Conservation (phyloP, 371 early-diverging fungal genomes). For the Mortierella sp. region DNA sequence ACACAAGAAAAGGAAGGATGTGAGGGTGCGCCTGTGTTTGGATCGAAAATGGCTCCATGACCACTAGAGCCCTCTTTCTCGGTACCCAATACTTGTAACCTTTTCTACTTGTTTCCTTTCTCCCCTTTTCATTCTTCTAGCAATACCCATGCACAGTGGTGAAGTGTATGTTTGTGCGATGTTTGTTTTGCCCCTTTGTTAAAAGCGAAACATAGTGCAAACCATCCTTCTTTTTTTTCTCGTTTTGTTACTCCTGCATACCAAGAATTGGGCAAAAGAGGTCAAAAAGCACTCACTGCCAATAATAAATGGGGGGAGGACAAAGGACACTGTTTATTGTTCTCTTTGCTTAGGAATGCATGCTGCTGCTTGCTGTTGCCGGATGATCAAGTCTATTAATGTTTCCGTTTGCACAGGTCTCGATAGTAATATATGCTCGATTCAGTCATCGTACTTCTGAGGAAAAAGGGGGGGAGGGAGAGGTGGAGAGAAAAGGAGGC, state of each 20-base stretch:
- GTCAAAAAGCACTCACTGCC: background rate
- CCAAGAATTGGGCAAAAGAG: background rate
- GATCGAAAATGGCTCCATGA: background rate
- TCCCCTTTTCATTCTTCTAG: background rate
- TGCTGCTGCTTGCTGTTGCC: background rate
- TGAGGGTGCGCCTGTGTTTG: background rate
- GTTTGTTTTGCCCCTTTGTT: background rate
- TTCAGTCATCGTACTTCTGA: slow-evolving; percentile 1
- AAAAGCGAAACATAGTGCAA: background rate
- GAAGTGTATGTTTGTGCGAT: background rate
- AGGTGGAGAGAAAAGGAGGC: too few relatives aligned
- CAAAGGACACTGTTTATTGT: background rate
- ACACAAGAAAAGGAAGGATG: background rate
- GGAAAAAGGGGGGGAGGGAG: too few relatives aligned
- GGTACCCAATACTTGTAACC: background rate
- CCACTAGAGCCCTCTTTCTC: background rate
- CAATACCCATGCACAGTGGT: background rate
- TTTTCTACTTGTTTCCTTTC: background rate
- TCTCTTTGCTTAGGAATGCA: background rate
- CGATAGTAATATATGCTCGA: background rate
- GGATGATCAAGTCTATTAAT: background rate
- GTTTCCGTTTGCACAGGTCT: too few relatives aligned
- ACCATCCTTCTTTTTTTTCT: background rate
- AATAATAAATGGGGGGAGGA: background rate
- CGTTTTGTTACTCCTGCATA: slow-evolving; percentile 6